Percentiles rank a stretch among this genome's conserved stretches.
Conservation (phyloP, 2,329 filamentous ascomycete species). For the Aspergillus calidoustus region DNA sequence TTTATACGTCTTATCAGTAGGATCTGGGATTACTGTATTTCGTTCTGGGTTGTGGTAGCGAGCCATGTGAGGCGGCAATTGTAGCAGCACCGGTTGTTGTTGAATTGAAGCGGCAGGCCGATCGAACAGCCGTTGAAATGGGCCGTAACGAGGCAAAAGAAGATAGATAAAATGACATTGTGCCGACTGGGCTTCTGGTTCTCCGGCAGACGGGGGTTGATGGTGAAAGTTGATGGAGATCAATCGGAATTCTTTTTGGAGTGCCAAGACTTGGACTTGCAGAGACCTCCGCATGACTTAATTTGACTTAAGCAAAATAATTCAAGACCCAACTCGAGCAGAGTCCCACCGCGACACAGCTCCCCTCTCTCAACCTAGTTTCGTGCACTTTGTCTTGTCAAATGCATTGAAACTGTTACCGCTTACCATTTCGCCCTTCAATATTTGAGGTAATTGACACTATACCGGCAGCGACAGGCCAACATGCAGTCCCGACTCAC, state of each 20-base stretch:
- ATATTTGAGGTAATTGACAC: conserved; percentile 18
- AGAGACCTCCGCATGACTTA: conserved; percentile 22
- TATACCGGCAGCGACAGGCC: neutral
- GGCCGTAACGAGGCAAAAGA: conserved; percentile 34
- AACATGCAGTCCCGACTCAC: conserved; percentile 52
- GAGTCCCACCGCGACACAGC: neutral
- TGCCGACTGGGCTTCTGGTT: neutral
- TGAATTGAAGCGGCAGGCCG: conserved; percentile 40
- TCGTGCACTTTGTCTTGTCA: too few relatives aligned
- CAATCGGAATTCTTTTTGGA: conserved; percentile 33
- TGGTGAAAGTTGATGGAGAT: conserved; percentile 6
- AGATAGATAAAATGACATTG: conserved; percentile 37
- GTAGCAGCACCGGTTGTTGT: conserved; percentile 34
- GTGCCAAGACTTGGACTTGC: conserved; percentile 35
- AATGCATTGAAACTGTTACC: too few relatives aligned
- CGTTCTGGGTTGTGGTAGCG: conserved; percentile 27
- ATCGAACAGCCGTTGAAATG: conserved; percentile 25
- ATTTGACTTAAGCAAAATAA: conserved; percentile 1
- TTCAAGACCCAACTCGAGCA: neutral
- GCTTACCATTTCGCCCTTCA: neutral
- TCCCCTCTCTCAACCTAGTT: neutral
- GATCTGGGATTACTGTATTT: neutral
- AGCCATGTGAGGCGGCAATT: conserved; percentile 26
- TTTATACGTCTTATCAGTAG: too few relatives aligned
- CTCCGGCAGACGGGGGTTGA: neutral